Base-by-base conservation (phyloP, 2,329 filamentous ascomycete species). In the Aspergillus persii region DNA sequence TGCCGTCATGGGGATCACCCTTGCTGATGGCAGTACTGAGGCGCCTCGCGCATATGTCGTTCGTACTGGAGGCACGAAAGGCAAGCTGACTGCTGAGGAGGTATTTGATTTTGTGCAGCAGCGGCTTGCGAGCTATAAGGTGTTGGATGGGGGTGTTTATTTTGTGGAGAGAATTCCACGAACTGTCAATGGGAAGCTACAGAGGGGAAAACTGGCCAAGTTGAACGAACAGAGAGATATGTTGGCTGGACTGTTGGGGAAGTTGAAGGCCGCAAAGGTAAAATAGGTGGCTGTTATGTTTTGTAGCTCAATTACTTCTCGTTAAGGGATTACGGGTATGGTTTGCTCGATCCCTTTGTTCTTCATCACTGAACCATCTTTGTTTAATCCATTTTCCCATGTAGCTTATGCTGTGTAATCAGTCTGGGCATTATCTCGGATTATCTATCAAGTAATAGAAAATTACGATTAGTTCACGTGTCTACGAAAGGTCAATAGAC, bases 91-190 rank as follows among this genome's bases (percentile, higher is more conserved):
- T 0, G 72, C 70, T 29, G 54, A 73, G n/a, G 71, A 77, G 49
- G 70, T 80, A 15, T 71, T 75, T 26, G 60, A 64, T 3, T 76
- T 75, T 61, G 63, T 76, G 9, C 63, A 64, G 6, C 49, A 58
- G 3, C 68, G 68, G 39, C 67, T 80, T 8, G 75, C 76, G 7
- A 73, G 73, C 44, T 80, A 79, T 61, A 80, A 80, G 59, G 68
- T 66, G 12, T 54, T 79, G 4, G 75, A 74, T 5, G 73, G 74
- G 3, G 76, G 75, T 0, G 74, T 80, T 8, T 63, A 71, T n/a
- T 80, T 80, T 55, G 71, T 80, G 4, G 71, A 77, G 11, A 58
- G 69, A 11, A 76, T 81, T 23, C 78, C 78, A 9, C 74, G 76
- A 47, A 75, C 74, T 4, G 67, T 75, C 0, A 77, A 75, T 54